Evolutionary conservation across 106 monocot genomes (phyloP).

Genomic region (Dendrobium catenatum): DNA sequence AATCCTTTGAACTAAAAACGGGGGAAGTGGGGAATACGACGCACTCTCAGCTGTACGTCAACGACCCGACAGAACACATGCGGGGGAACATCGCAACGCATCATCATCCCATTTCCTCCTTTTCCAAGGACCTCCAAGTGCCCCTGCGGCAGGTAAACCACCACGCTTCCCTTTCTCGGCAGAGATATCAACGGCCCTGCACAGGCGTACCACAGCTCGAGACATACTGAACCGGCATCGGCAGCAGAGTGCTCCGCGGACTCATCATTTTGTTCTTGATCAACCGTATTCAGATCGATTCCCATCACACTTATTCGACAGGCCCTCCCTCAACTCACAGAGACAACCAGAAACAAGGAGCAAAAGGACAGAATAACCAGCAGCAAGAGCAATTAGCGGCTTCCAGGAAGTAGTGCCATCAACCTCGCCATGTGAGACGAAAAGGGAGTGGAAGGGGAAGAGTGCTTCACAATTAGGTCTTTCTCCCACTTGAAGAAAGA

Average conservation of each 20-base stretch:
- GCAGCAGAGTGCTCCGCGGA: too few species aligned
- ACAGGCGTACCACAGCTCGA: constrained; percentile 90
- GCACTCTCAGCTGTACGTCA: constrained; percentile 66
- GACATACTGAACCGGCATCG: too few species aligned
- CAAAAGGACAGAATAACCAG: background rate
- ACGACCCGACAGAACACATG: constrained; percentile 85
- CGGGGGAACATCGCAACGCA: constrained; percentile 36
- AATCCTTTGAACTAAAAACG: background rate
- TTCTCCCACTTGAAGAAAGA: background rate
- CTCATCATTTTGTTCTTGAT: constrained; percentile 39
- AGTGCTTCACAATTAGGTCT: background rate
- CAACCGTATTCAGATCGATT: constrained; percentile 79
- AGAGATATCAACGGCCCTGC: constrained; percentile 70
- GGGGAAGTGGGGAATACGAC: constrained; percentile 2
- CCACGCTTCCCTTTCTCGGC: constrained; percentile 65
- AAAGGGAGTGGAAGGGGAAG: background rate
- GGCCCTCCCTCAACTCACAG: background rate
- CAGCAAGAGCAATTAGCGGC: background rate
- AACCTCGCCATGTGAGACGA: too few species aligned
- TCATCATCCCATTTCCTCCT: background rate
- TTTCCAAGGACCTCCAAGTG: constrained; percentile 57
- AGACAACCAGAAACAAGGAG: background rate
- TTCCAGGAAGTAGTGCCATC: background rate
- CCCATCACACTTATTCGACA: constrained; percentile 23
- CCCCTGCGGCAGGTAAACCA: constrained; percentile 92